Evolutionary conservation across 495 filamentous ascomycete species (phyloP), one percentile per base, ranked within the genome.

Genomic region (Xylaria longipes): DNA sequence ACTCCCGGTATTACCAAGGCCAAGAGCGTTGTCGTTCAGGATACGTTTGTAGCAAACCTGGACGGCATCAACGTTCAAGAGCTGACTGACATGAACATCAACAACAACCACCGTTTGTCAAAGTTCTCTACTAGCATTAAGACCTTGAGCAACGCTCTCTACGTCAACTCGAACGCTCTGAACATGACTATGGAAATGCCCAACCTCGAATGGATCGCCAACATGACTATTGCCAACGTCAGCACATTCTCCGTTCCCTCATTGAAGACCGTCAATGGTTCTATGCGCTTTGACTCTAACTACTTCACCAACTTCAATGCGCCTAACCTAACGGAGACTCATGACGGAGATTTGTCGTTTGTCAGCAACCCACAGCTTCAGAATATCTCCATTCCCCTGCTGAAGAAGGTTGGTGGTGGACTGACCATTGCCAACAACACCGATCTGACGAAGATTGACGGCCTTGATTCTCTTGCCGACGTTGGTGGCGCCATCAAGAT

Each of bases 381-480:
- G 77, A 97, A 97, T 86, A 87, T 98, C 82, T 87, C 90, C 61
- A 84, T 97, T 76, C 89, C 91, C 60, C 35, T 72, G 39, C 85
- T 99, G 64, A 89, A 83, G 72, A 86, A 78, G 27, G 85, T 98
- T 76, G 89, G 88, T 72, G 94, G 92, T 84, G 93, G 90, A 76
- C 89, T 96, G 82, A 86, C 91, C 71, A 89, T 98, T 77, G 90
- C 91, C 79, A 97, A 97, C 87, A 97, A 98, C 89, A 93, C 94
- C 58, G 81, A 85, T 61, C 86, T 97, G 15, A 70, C 74, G 64
- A 77, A 80, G 70, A 86, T 97, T 39, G 78, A 87, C 68, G 87
- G 86, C 58, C 92, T 98, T 85, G 84, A 87, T 46, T 76, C 83
- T 54, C 86, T 99, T 29, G 75, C 86, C 71, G 85, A 79, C n/a